A percentile compares a stretch with the other conserved stretches of the same genome.
phyloP scores from a whole-genome alignment of 2,329 filamentous ascomycete species.

The Triangularia setosa region DNA sequence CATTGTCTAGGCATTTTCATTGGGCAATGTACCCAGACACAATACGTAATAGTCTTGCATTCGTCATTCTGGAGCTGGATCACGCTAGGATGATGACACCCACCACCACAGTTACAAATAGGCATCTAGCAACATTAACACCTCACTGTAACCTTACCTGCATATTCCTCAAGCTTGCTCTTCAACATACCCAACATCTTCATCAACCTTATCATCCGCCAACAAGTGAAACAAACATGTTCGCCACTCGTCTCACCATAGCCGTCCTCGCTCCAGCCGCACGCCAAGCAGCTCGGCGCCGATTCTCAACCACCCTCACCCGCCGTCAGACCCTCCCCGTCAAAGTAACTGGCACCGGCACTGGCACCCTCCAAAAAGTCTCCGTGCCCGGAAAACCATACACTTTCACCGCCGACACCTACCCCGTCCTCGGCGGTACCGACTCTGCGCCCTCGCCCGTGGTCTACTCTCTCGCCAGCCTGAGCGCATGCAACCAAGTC shows the following conservation, averaged over 20 bases:
- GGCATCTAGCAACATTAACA: not conserved
- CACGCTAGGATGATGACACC: not conserved
- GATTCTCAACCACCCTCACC: slow-evolving; percentile 5
- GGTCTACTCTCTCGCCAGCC: slow-evolving; percentile 28
- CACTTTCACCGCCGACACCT: slow-evolving; percentile 28
- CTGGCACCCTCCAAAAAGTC: slow-evolving; percentile 25
- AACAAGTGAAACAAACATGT: not conserved
- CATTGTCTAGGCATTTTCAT: too few species aligned
- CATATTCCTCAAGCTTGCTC: not conserved
- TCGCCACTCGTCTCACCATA: not conserved
- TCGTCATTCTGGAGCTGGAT: not conserved
- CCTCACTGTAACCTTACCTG: not conserved
- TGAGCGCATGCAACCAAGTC: slow-evolving; percentile 31
- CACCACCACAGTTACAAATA: not conserved
- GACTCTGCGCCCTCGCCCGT: slow-evolving; percentile 30
- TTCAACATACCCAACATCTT: not conserved
- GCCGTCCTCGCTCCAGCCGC: not conserved
- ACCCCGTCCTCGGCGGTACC: slow-evolving; percentile 27
- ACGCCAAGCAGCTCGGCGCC: not conserved
- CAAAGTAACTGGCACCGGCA: slow-evolving; percentile 24
- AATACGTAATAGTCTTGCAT: not conserved
- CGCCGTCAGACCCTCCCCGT: slow-evolving; percentile 21
- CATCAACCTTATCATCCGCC: too few species aligned
- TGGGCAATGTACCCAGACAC: not conserved
- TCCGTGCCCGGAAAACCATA: slow-evolving; percentile 27